These are phyloP conservation scores for Chimonanthus praecox DNA, from an alignment of 164 flowering plant genomes.

Conservation along the genomic window DNA sequence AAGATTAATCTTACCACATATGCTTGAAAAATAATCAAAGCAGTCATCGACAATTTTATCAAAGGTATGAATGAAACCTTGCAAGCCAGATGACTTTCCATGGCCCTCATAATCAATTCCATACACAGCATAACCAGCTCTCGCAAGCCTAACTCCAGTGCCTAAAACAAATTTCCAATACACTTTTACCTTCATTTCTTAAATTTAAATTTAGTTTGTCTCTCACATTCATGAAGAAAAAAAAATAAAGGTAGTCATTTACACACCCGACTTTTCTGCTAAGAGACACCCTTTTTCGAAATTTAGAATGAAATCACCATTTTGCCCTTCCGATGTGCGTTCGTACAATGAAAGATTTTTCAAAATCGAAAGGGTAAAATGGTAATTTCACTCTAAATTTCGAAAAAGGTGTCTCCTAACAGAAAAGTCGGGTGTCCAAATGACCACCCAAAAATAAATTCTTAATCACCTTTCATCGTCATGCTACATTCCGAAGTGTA, in stretches of 20 bases:
- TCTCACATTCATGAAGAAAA: background rate
- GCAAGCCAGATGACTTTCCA: slow-evolving; percentile 76
- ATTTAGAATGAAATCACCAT: too few species aligned
- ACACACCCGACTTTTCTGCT: too few species aligned
- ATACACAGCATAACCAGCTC: slow-evolving; percentile 65
- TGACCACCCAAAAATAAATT: background rate
- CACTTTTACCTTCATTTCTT: background rate
- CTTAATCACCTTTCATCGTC: slow-evolving; percentile 60
- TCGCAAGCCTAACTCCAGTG: slow-evolving; percentile 56
- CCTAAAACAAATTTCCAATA: slow-evolving; percentile 23
- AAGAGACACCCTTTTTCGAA: too few species aligned
- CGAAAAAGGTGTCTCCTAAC: too few species aligned
- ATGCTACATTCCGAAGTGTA: slow-evolving; percentile 88
- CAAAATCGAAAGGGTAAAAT: too few species aligned
- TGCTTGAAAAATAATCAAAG: slow-evolving; percentile 40
- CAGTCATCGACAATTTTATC: slow-evolving; percentile 62
- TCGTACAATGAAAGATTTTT: too few species aligned
- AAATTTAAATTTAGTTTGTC: background rate
- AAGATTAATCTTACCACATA: slow-evolving; percentile 40
- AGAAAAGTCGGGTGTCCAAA: too few species aligned
- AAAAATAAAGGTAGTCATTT: too few species aligned
- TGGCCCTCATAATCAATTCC: slow-evolving; percentile 86
- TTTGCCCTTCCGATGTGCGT: too few species aligned
- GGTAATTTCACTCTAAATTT: too few species aligned
- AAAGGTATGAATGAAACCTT: slow-evolving; percentile 42